phyloP scores from a whole-genome alignment of 257 asterid species.

The Echites panduratus region DNA sequence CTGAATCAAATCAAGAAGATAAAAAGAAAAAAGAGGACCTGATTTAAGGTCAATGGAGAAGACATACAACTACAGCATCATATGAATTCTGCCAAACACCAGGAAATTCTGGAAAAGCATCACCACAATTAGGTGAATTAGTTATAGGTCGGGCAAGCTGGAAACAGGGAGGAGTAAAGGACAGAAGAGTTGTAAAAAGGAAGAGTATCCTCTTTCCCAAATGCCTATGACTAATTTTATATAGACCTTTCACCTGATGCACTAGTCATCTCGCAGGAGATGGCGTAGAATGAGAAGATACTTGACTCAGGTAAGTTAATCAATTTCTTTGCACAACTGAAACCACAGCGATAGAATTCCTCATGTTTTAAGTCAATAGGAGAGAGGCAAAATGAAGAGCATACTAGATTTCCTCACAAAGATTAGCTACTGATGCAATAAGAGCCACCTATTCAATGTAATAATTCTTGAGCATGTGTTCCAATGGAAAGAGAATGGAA shows the following conservation, averaged over 20 bases:
- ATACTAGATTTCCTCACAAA: not conserved
- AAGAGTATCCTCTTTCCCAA: not conserved
- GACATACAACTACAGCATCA: not conserved
- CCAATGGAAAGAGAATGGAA: not conserved
- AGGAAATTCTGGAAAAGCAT: not conserved
- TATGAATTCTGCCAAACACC: conserved; percentile 5
- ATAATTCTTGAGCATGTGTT: conserved; percentile 4
- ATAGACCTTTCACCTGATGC: not conserved
- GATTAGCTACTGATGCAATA: conserved; percentile 2
- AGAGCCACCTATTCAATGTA: conserved; percentile 3
- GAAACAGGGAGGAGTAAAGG: not conserved
- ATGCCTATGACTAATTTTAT: not conserved
- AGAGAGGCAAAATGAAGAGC: not conserved
- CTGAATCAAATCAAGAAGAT: not conserved
- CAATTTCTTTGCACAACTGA: conserved; percentile 1
- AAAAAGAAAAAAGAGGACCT: not conserved
- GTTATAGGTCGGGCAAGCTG: not conserved
- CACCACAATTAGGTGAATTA: not conserved
- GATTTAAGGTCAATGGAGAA: conserved; percentile 11
- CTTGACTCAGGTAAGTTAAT: not conserved
- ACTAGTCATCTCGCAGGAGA: not conserved
- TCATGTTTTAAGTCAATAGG: conserved; percentile 4
- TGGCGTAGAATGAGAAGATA: not conserved
- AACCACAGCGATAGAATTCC: not conserved
- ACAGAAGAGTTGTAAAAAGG: not conserved